Percentiles rank a stretch among this genome's conserved stretches.
phyloP scores from a whole-genome alignment of 2,329 filamentous ascomycete species.

The Neofusicoccum parvum region DNA sequence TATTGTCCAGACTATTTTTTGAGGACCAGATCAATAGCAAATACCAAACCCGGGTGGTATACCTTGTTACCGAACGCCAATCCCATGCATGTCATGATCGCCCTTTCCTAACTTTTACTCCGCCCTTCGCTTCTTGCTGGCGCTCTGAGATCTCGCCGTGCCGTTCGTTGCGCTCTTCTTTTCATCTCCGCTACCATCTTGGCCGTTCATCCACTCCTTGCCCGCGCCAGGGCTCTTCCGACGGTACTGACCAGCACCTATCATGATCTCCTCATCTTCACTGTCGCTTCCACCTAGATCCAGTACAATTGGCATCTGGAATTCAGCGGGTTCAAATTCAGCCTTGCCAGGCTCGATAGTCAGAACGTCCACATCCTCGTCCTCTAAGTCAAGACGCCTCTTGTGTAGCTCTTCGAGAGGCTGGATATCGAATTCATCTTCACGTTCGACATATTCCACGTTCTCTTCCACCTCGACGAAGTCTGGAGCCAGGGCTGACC shows the following conservation, averaged over 20 bases:
- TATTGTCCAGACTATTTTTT: background rate
- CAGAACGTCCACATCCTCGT: constrained; percentile 89
- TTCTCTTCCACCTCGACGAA: constrained; percentile 98
- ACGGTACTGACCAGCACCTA: constrained; percentile 79
- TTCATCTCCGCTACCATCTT: constrained; percentile 41
- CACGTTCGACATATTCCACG: constrained; percentile 90
- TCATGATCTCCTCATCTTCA: constrained; percentile 78
- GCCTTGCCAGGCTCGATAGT: constrained; percentile 68
- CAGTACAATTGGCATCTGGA: constrained; percentile 90
- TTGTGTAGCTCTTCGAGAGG: constrained; percentile 93
- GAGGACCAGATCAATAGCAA: background rate
- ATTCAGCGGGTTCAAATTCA: constrained; percentile 61
- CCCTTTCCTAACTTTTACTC: constrained; percentile 25
- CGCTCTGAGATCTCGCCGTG: constrained; percentile 31
- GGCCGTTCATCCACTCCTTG: constrained; percentile 65
- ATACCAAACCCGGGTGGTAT: constrained; percentile 1
- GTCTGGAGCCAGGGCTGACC: constrained; percentile 95
- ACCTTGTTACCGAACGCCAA: constrained; percentile 5
- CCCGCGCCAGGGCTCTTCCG: constrained; percentile 78
- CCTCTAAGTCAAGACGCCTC: constrained; percentile 83
- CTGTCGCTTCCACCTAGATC: constrained; percentile 93
- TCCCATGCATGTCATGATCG: constrained; percentile 6
- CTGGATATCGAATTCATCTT: constrained; percentile 98
- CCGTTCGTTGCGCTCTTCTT: constrained; percentile 34
- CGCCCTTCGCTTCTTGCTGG: constrained; percentile 37